Evolutionary conservation across 257 asterid genomes (phyloP), one percentile per base, ranked within the genome.

Genomic region (Lantana camara): DNA sequence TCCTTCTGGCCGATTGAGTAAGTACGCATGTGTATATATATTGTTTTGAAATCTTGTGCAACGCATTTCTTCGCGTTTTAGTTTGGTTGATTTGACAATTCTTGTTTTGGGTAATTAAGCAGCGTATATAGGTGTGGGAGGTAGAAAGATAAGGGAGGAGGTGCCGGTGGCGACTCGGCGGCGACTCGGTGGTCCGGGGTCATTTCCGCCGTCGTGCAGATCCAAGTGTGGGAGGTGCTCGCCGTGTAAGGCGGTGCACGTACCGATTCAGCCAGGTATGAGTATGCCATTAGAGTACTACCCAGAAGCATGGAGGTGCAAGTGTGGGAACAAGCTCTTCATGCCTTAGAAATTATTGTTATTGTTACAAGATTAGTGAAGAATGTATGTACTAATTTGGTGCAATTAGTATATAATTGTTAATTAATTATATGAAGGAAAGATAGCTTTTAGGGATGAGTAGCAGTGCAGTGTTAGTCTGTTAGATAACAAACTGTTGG

Each of bases 221-320:
- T 90, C 87, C 73, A 90, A 88, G 72, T 90, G 97, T 37, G 96
- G 89, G 52, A 24, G 75, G 15, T 90, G 97, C 32, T 34, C 73
- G 2, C 97, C 97, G 30, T 90, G 97, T 64, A 83, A 68, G 60
- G 79, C 95, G 66, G 97, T 88, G 70, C 96, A 83, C 78, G 87
- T 87, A 15, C 86, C 96, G 57, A 81, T 90, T 70, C 95, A 82
- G 44, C 96, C 97, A 2, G 96, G 93, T 11, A 62, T 84, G 59
- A 77, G 77, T 13, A 52, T 52, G 54, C 88, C 95, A 35, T 63
- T 88, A 46, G 97, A 90, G 87, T 90, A 87, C 57, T 90, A 90
- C 40, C 97, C 97, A 0, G 97, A 90, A 56, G 97, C 96, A 10
- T 90, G 97, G 96, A 80, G 96, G 34, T 90, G 97, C 87, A 79